Evolutionary conservation across 768 basidiomycete species (phyloP).

Genomic region (Tylopilus rubrobrunneus): DNA sequence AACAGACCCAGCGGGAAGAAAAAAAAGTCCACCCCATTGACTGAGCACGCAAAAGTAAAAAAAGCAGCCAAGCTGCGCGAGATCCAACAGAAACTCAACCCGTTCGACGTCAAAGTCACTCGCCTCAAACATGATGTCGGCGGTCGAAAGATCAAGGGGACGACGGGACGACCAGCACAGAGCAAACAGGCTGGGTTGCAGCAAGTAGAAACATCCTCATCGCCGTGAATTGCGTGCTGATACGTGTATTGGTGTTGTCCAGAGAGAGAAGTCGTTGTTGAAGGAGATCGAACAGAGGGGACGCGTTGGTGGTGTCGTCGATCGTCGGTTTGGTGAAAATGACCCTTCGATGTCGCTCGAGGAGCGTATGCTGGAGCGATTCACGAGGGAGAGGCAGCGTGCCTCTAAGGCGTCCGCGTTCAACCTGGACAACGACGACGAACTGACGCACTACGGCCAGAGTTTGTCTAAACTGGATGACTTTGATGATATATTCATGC

Average conservation of each 20-base stretch:
- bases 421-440: constrained; percentile 89
- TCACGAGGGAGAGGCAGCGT: constrained; percentile 85
- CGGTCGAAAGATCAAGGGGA: constrained; percentile 81
- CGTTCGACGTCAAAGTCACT: constrained; percentile 91
- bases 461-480: constrained; percentile 82
- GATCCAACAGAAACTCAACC: constrained; percentile 84
- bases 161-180: constrained; percentile 76
- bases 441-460: constrained; percentile 89
- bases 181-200: constrained; percentile 91
- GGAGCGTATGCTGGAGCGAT: constrained; percentile 95
- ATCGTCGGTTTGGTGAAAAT: constrained; percentile 95
- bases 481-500: constrained; percentile 63
- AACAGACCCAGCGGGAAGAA: constrained; percentile 57
- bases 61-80: constrained; percentile 71
- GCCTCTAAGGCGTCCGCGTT: constrained; percentile 72
- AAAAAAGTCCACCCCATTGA: constrained; percentile 51
- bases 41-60: constrained; percentile 83
- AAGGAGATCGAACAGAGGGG: constrained; percentile 83
- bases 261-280: constrained; percentile 79
- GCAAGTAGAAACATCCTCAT: constrained; percentile 49
- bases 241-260: not conserved
- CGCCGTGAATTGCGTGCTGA: constrained; percentile 4
- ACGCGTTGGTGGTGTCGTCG: constrained; percentile 84
- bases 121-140: constrained; percentile 92
- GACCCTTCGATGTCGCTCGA: constrained; percentile 90